phyloP scores from a whole-genome alignment of 805 yeast species.

The Jamesozyma gamospora region DNA sequence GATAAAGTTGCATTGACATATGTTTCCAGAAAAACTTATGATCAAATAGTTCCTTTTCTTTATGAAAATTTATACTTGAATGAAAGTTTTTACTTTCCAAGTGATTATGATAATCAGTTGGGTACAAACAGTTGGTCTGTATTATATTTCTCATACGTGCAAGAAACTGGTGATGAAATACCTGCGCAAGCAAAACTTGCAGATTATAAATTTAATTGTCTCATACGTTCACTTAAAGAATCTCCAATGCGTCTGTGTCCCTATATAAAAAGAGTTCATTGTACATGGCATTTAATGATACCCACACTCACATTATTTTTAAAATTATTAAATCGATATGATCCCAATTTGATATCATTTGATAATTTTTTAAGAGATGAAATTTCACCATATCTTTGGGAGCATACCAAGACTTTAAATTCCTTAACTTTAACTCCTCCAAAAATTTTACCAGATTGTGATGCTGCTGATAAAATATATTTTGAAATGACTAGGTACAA shows the following conservation, averaged over 20 bases:
- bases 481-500: conserved; percentile 7
- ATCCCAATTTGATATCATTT: conserved; percentile 14
- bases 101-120: conserved; percentile 17
- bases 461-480: conserved; percentile 10
- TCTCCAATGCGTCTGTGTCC: conserved; percentile 14
- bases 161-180: conserved; percentile 3
- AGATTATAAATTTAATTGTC: conserved; percentile 10
- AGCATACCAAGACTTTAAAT: conserved; percentile 9
- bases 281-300: conserved; percentile 25
- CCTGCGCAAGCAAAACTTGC: conserved; percentile 3
- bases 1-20: conserved; percentile 21
- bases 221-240: conserved; percentile 15
- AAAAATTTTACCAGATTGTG: conserved; percentile 13
- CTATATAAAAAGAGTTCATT: conserved; percentile 17
- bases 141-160: conserved; percentile 8
- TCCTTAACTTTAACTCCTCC: conserved; percentile 23
- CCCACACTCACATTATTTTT: conserved; percentile 12
- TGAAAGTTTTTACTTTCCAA: conserved; percentile 17
- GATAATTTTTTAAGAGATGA: conserved; percentile 18
- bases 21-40: conserved; percentile 13
- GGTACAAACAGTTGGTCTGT: conserved; percentile 24
- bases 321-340: conserved; percentile 10
- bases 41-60: conserved; percentile 11
- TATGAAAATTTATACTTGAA: conserved; percentile 21
- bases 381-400: conserved; percentile 9